These are phyloP conservation scores for Bipolaris bicolor DNA, from an alignment of 2,329 filamentous ascomycete species.

Conservation along the genomic window DNA sequence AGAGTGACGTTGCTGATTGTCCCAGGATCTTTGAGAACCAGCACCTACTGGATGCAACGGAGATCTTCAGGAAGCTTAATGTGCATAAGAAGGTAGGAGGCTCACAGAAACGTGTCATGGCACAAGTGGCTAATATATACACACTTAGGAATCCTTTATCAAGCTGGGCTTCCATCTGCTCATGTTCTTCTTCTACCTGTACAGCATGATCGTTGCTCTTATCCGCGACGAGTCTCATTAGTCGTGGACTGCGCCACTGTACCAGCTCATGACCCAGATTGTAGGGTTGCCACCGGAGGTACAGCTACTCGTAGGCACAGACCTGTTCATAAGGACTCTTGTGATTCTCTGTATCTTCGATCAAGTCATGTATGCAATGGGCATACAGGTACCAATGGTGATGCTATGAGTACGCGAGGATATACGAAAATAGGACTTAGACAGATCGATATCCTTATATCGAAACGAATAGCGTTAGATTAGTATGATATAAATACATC, in stretches of 20 bases:
- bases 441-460: conserved; percentile 33
- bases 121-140: conserved; percentile 18
- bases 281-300: no score
- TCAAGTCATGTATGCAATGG: no score
- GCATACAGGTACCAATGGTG: no score
- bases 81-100: conserved; percentile 90
- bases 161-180: conserved; percentile 98
- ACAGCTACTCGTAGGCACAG: no score
- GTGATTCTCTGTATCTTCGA: no score
- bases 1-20: conserved; percentile 41
- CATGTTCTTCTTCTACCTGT: conserved; percentile 99
- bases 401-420: conserved; percentile 2
- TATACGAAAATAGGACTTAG: background rate
- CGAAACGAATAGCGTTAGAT: conserved; percentile 45
- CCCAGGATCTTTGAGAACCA: conserved; percentile 93
- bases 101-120: background rate
- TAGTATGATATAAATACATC: conserved; percentile 37
- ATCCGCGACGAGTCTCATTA: conserved; percentile 92
- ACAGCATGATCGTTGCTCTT: conserved; percentile 96
- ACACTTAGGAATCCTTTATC: conserved; percentile 87
- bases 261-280: no score
- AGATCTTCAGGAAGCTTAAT: conserved; percentile 99
- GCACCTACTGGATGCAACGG: conserved; percentile 94
- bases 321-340: no score
- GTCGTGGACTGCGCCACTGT: conserved; percentile 33